Percentiles rank a stretch among this genome's conserved stretches.
Conservation (phyloP, 2,329 filamentous ascomycete genomes). For the Calonectria multiphialidica region DNA sequence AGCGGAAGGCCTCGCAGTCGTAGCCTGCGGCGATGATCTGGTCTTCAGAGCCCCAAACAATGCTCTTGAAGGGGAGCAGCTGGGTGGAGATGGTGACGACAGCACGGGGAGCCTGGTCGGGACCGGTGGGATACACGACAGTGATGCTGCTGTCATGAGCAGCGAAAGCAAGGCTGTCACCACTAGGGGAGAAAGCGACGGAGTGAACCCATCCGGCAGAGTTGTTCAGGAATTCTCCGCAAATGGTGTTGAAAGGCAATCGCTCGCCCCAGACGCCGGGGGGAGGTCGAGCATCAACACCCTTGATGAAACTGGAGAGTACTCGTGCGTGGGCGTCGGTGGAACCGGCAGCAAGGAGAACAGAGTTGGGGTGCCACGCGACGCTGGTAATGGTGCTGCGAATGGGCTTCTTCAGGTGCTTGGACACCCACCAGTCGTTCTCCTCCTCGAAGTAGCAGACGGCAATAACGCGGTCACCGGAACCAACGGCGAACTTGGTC, state of each 20-base stretch:
- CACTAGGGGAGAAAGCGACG: conserved; percentile 91
- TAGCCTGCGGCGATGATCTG: conserved; percentile 97
- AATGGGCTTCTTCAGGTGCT: conserved; percentile 99
- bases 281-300: conserved; percentile 87
- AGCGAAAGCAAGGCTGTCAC: conserved; percentile 92
- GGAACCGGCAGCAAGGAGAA: conserved; percentile 93
- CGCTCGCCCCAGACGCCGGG: conserved; percentile 94
- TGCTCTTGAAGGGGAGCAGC: conserved; percentile 89
- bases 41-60: conserved; percentile 91
- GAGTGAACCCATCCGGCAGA: conserved; percentile 97
- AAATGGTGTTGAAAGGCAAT: conserved; percentile 97
- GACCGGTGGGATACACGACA: conserved; percentile 91
- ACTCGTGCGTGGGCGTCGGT: conserved; percentile 97
- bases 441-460: conserved; percentile 99
- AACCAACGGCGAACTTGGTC: conserved; percentile 97
- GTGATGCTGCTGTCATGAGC: conserved; percentile 97
- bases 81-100: conserved; percentile 92
- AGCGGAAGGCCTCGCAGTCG: conserved; percentile 89
- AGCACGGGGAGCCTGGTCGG: conserved; percentile 91
- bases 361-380: conserved; percentile 97
- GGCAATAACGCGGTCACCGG: conserved; percentile 93
- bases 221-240: conserved; percentile 95
- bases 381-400: conserved; percentile 96
- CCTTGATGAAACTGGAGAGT: conserved; percentile 96
- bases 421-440: conserved; percentile 99